A percentile compares a stretch with the other conserved stretches of the same genome.
Conservation (phyloP, 768 basidiomycete genomes). For the Kondoa subrosea region DNA sequence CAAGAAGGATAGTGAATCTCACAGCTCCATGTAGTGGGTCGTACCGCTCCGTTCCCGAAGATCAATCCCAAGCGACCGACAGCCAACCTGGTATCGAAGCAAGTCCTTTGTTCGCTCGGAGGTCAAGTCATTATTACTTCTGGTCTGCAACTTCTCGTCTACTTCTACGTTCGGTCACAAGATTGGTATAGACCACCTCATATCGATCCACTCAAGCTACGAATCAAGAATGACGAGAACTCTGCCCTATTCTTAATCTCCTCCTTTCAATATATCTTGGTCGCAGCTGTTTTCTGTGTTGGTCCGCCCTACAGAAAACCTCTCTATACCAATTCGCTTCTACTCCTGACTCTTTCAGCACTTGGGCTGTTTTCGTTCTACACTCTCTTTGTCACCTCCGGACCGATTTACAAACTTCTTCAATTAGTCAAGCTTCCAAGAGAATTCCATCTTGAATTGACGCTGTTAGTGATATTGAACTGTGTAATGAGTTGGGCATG, state of each 20-base stretch:
- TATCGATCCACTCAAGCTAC: slow-evolving; percentile 50
- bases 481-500: slow-evolving; percentile 52
- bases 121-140: slow-evolving; percentile 82
- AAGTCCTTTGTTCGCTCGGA: slow-evolving; percentile 78
- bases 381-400: slow-evolving; percentile 57
- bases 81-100: slow-evolving; percentile 84
- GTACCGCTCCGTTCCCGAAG: slow-evolving; percentile 71
- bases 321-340: slow-evolving; percentile 69
- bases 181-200: slow-evolving; percentile 69
- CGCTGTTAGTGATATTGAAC: slow-evolving; percentile 52
- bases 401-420: slow-evolving; percentile 44
- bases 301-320: slow-evolving; percentile 90
- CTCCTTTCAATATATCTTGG: slow-evolving; percentile 95
- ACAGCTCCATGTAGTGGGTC: slow-evolving; percentile 51
- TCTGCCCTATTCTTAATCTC: slow-evolving; percentile 80
- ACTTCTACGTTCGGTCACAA: slow-evolving; percentile 70
- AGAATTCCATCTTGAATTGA: slow-evolving; percentile 51
- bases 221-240: slow-evolving; percentile 80
- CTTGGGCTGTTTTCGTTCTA: slow-evolving; percentile 58
- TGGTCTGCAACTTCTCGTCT: slow-evolving; percentile 66
- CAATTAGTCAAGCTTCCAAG: slow-evolving; percentile 60
- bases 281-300: slow-evolving; percentile 93
- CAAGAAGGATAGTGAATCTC: slow-evolving; percentile 10
- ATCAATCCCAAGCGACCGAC: slow-evolving; percentile 84
- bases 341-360: slow-evolving; percentile 57